Evolutionary conservation across 768 basidiomycete genomes (phyloP).

Genomic region (Nevesoporus exiguus): DNA sequence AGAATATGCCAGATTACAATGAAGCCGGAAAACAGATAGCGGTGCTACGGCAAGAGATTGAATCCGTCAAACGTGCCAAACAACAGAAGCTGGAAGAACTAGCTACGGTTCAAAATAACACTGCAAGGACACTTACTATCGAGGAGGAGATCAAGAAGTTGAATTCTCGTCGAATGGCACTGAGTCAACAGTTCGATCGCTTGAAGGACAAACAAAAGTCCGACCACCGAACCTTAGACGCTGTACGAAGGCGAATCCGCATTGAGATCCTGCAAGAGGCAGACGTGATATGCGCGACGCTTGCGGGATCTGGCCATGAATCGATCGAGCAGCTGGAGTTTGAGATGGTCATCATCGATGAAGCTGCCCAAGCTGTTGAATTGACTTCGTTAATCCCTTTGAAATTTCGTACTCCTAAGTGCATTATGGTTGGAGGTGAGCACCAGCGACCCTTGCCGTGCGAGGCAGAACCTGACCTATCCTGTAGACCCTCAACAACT

Average conservation of each 20-base stretch:
- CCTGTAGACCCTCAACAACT: constrained; percentile 79
- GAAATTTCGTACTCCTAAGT: constrained; percentile 78
- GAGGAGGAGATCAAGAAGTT: constrained; percentile 69
- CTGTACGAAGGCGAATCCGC: constrained; percentile 68
- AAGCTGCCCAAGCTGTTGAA: constrained; percentile 96
- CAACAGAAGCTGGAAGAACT: constrained; percentile 63
- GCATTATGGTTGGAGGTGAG: constrained; percentile 90
- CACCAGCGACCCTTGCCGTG: neutral
- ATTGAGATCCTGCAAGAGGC: constrained; percentile 79
- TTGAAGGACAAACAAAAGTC: constrained; percentile 82
- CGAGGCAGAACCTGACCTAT: neutral
- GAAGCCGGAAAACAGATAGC: constrained; percentile 59
- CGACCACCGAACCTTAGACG: constrained; percentile 77
- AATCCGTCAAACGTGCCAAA: constrained; percentile 58
- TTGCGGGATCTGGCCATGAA: constrained; percentile 93
- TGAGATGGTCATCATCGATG: constrained; percentile 95
- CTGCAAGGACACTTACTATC: constrained; percentile 49
- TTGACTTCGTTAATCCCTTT: constrained; percentile 92
- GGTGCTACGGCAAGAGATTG: constrained; percentile 61
- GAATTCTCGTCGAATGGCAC: constrained; percentile 55
- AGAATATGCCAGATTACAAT: constrained; percentile 38
- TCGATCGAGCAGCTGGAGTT: constrained; percentile 79
- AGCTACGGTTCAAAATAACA: constrained; percentile 52
- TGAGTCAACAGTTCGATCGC: constrained; percentile 70
- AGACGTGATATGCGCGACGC: constrained; percentile 90